Evolutionary conservation across 2,329 filamentous ascomycete genomes (phyloP).

Genomic region (Sporothrix variecibatus): DNA sequence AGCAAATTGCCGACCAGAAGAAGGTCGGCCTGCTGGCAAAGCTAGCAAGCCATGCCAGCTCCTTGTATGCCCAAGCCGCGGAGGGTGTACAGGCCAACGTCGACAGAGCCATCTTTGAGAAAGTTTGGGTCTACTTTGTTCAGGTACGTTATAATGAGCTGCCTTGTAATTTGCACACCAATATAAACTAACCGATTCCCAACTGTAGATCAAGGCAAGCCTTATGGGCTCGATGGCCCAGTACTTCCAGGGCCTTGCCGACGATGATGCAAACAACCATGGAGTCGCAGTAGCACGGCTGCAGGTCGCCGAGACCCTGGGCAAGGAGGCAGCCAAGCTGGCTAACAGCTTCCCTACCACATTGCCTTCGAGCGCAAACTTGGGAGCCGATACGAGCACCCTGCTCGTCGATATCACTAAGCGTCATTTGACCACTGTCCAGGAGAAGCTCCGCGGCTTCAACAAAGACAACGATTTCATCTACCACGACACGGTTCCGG

Average conservation of each 20-base stretch:
- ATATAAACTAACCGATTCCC: not conserved
- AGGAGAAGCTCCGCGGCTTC: slow-evolving; percentile 75
- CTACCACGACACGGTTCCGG: slow-evolving; percentile 89
- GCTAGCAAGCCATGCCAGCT: slow-evolving; percentile 85
- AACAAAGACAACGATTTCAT: slow-evolving; percentile 97
- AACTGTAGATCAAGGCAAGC: slow-evolving; percentile 68
- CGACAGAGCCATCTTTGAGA: slow-evolving; percentile 87
- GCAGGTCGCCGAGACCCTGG: slow-evolving; percentile 75
- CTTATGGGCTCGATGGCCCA: slow-evolving; percentile 85
- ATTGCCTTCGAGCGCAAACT: slow-evolving; percentile 77
- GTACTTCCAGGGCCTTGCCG: slow-evolving; percentile 89
- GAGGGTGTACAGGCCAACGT: slow-evolving; percentile 95
- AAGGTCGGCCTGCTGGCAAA: slow-evolving; percentile 92
- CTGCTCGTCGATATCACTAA: slow-evolving; percentile 80
- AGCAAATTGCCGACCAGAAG: slow-evolving; percentile 89
- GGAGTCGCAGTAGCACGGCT: slow-evolving; percentile 82
- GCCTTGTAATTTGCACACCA: not conserved
- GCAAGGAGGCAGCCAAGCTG: slow-evolving; percentile 74
- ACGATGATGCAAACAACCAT: slow-evolving; percentile 85
- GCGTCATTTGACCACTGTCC: slow-evolving; percentile 75
- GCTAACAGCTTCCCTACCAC: slow-evolving; percentile 80
- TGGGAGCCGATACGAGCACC: slow-evolving; percentile 75
- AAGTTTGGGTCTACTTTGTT: slow-evolving; percentile 82
- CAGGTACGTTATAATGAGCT: slow-evolving; percentile 58
- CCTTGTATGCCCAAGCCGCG: slow-evolving; percentile 81